A percentile compares a stretch with the other conserved stretches of the same genome.
Conservation (phyloP, 1,139 yeast genomes). For the Candida frijolesensis region DNA sequence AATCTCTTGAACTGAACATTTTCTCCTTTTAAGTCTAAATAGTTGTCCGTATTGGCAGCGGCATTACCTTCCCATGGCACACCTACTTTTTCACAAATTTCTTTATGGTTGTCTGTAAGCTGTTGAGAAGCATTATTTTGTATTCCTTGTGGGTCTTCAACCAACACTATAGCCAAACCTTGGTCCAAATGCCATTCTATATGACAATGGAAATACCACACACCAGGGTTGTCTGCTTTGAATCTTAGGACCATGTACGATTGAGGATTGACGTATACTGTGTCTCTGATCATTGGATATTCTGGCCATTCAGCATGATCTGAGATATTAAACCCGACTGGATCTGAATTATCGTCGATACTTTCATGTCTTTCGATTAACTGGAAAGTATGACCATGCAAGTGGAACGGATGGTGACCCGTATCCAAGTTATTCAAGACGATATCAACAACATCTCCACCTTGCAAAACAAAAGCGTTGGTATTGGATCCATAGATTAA, state of each 20-base stretch:
- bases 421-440: constrained; percentile 75
- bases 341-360: constrained; percentile 47
- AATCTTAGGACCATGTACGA: constrained; percentile 70
- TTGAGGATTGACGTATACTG: constrained; percentile 63
- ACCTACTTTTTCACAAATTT: constrained; percentile 47
- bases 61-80: constrained; percentile 63
- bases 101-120: constrained; percentile 46
- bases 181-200: constrained; percentile 93
- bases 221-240: constrained; percentile 83
- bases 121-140: constrained; percentile 39
- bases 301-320: constrained; percentile 60
- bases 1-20: constrained; percentile 58
- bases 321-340: constrained; percentile 49
- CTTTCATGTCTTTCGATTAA: constrained; percentile 61
- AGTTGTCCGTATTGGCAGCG: constrained; percentile 57
- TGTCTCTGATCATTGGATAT: constrained; percentile 65
- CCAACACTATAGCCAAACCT: constrained; percentile 71
- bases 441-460: constrained; percentile 67
- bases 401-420: constrained; percentile 88
- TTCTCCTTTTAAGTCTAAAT: constrained; percentile 59
- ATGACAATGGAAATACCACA: constrained; percentile 94
- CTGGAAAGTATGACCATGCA: constrained; percentile 87
- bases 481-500: constrained; percentile 69
- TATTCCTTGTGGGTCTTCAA: constrained; percentile 71
- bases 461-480: constrained; percentile 59